Conservation (phyloP, 2,329 filamentous ascomycete genomes). For the Annulohypoxylon truncatum region DNA sequence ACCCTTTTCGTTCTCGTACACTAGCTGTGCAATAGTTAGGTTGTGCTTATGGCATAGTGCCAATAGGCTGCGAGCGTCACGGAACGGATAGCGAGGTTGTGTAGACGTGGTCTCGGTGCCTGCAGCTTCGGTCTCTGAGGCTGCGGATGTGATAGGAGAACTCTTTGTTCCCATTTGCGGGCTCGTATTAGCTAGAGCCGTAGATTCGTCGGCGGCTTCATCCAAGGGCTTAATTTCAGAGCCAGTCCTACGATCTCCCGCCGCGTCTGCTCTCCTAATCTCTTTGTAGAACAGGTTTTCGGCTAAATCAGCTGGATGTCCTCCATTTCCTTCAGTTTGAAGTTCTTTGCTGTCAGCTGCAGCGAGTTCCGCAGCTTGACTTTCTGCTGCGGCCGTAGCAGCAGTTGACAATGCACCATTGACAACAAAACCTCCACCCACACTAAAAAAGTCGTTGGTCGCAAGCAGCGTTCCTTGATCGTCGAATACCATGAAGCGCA, state of each 20-base stretch:
- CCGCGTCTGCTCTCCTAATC: slow-evolving; percentile 59
- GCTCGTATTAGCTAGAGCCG: slow-evolving; percentile 26
- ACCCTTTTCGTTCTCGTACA: slow-evolving; percentile 65
- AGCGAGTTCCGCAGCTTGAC: slow-evolving; percentile 23
- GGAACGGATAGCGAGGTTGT: slow-evolving; percentile 60
- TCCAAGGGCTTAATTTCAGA: slow-evolving; percentile 56
- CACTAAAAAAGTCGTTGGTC: slow-evolving; percentile 63
- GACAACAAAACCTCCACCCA: slow-evolving; percentile 64
- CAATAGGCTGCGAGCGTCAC: slow-evolving; percentile 59
- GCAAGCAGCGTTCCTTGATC: slow-evolving; percentile 59
- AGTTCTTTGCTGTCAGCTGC: slow-evolving; percentile 40
- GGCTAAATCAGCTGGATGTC: slow-evolving; percentile 60
- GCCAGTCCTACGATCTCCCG: slow-evolving; percentile 58
- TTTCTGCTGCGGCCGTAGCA: slow-evolving; percentile 42
- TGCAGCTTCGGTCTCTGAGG: slow-evolving; percentile 27
- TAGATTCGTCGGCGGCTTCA: slow-evolving; percentile 35
- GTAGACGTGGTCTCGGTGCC: slow-evolving; percentile 35
- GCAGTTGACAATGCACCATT: slow-evolving; percentile 61
- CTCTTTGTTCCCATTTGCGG: not conserved
- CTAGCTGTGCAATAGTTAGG: slow-evolving; percentile 62
- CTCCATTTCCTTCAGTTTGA: slow-evolving; percentile 39
- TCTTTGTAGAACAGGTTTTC: slow-evolving; percentile 66
- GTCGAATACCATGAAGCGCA: slow-evolving; percentile 64
- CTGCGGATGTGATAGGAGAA: slow-evolving; percentile 26
- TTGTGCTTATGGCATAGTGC: slow-evolving; percentile 62